phyloP scores from a whole-genome alignment of 1,284 basidiomycete species.

The Marasmius sp. region DNA sequence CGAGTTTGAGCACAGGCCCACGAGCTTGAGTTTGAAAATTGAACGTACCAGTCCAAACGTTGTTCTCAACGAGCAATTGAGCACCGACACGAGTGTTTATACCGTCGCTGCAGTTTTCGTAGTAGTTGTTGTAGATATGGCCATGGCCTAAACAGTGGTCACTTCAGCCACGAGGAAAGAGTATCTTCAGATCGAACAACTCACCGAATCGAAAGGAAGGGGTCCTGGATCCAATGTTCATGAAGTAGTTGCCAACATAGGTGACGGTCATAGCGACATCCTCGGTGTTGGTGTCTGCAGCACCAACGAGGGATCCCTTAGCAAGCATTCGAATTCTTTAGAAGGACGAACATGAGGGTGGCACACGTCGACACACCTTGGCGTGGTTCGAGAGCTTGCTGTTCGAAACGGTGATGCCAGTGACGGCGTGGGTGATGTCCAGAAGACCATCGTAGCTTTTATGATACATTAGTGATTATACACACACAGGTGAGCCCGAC shows the following conservation, averaged over 20 bases:
- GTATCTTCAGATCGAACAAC: not conserved
- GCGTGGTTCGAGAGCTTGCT: slow-evolving; percentile 40
- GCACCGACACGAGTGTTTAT: slow-evolving; percentile 51
- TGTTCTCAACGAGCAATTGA: slow-evolving; percentile 47
- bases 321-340: not conserved
- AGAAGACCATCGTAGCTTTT: slow-evolving; percentile 41
- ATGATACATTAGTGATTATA: slow-evolving; percentile 4
- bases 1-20: not conserved
- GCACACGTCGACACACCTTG: slow-evolving; percentile 22
- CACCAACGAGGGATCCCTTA: slow-evolving; percentile 37
- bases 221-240: slow-evolving; percentile 36
- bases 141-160: slow-evolving; percentile 30
- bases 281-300: slow-evolving; percentile 40
- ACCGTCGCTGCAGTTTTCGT: slow-evolving; percentile 40
- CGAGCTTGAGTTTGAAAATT: not conserved
- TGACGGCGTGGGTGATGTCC: slow-evolving; percentile 40
- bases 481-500: no score
- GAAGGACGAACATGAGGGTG: not conserved
- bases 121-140: slow-evolving; percentile 47
- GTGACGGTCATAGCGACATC: slow-evolving; percentile 34
- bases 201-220: slow-evolving; percentile 30
- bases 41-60: slow-evolving; percentile 36
- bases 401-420: slow-evolving; percentile 40
- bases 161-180: slow-evolving; percentile 19
- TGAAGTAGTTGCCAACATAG: slow-evolving; percentile 38